phyloP scores from a whole-genome alignment of 1,284 basidiomycete species.

The Ganoderma multipileum region DNA sequence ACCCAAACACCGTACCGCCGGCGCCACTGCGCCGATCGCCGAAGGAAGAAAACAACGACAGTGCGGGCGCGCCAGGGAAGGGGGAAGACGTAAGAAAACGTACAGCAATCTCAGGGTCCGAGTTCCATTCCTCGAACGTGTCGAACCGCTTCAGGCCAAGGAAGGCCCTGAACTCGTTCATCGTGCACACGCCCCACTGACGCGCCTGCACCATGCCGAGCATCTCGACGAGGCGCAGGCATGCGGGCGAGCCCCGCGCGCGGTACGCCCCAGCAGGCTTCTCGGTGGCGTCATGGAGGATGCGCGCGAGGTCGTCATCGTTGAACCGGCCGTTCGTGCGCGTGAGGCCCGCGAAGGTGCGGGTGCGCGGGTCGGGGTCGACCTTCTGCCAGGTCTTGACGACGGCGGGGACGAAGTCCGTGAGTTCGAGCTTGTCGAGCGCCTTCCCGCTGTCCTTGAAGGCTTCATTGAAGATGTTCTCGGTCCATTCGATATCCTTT shows the following conservation, averaged over 20 bases:
- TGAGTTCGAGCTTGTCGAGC: conserved; percentile 27
- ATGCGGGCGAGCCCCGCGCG: conserved; percentile 77
- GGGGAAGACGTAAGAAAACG: conserved; percentile 32
- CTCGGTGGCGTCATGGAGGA: conserved; percentile 74
- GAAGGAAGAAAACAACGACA: conserved; percentile 1
- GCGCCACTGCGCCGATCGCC: neutral
- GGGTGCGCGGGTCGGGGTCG: conserved; percentile 49
- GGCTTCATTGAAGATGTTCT: conserved; percentile 51
- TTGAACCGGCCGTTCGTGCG: conserved; percentile 66
- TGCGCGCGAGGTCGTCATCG: conserved; percentile 71
- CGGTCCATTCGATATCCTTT: conserved; percentile 68
- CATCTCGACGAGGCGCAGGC: conserved; percentile 75
- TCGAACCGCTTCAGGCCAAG: conserved; percentile 61
- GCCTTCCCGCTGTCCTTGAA: conserved; percentile 44
- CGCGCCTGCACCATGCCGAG: conserved; percentile 76
- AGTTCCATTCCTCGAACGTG: conserved; percentile 82
- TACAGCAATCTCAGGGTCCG: conserved; percentile 66
- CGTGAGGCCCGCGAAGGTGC: conserved; percentile 62
- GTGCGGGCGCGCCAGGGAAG: neutral
- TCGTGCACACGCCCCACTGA: conserved; percentile 77
- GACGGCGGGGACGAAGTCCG: conserved; percentile 30
- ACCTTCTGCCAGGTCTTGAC: conserved; percentile 41
- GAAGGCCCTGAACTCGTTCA: conserved; percentile 71
- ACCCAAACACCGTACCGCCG: neutral
- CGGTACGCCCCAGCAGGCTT: conserved; percentile 73